Base-by-base conservation (phyloP, 2,329 filamentous ascomycete species). In the Phyllosticta citribraziliensis region DNA sequence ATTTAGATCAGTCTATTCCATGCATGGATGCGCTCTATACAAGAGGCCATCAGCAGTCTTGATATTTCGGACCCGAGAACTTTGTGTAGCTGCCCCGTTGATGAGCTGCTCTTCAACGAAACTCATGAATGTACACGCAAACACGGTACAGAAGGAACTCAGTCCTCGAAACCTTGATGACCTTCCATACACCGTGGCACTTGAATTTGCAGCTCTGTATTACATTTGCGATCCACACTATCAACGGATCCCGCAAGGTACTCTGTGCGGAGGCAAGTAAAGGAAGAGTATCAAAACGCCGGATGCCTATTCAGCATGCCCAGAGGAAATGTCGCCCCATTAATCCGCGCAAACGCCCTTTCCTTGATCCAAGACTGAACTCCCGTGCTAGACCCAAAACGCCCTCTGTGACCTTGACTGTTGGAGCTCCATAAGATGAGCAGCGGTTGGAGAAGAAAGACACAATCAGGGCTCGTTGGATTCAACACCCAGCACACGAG, bases 401-500 rank as follows among this genome's bases (percentile, higher is more conserved):
- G 40, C 40, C 40, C 5, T n/a, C 40, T 5, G 14, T n/a, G 40
- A 47, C 3, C 40, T 47, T n/a, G 14, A 47, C 19, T 8, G n/a
- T n/a, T 47, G 17, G 14, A 47, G 40, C 40, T n/a, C 17, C n/a
- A 5, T n/a, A 5, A 47, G 17, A n/a, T 1, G 27, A 30, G 27
- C 27, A 30, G n/a, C 6, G 40, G 40, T 47, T n/a, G 40, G n/a
- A n/a, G 40, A n/a, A 1, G n/a, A 47, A 30, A 24, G 8, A n/a
- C 17, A 5, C 6, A n/a, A 47, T 51, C 35, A 25, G 17, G 52
- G 25, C 30, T 22, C 24, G 11, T 47, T 47, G 3, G 62, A 55
- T 4, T 71, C 75, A 56, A 82, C 80, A 50, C 85, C 85, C 35
- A 96, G 74, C 14, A 96, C 73, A 67, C 93, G 82, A 33, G 90